A percentile compares a stretch with the other conserved stretches of the same genome.
Evolutionary conservation across 257 asterid genomes (phyloP).

Genomic region (Gardenia jasminoides): DNA sequence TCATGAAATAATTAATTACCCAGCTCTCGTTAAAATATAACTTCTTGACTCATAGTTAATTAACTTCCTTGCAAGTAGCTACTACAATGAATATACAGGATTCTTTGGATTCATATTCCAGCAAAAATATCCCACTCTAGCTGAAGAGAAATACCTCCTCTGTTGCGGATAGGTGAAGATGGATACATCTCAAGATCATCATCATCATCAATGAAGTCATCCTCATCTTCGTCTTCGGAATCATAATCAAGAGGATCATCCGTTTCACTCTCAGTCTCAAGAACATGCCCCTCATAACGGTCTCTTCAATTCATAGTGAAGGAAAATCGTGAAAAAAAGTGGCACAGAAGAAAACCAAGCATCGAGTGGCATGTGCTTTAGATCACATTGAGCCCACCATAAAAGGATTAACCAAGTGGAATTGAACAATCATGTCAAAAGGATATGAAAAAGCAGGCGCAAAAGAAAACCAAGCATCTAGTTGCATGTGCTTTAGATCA

Average conservation of each 20-base stretch:
- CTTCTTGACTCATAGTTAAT: neutral
- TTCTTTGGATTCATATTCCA: neutral
- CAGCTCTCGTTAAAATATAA: too few species aligned
- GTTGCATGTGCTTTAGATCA: neutral
- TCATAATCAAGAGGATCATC: conserved; percentile 43
- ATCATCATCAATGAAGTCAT: conserved; percentile 50
- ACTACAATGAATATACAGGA: neutral
- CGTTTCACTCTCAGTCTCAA: conserved; percentile 44
- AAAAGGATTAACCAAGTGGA: neutral
- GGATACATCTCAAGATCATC: conserved; percentile 52
- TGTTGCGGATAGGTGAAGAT: conserved; percentile 50
- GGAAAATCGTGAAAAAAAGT: conserved; percentile 27
- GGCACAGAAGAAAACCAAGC: neutral
- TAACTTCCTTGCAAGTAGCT: neutral
- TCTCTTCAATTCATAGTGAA: conserved; percentile 53
- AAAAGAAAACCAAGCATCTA: neutral
- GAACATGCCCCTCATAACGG: conserved; percentile 33
- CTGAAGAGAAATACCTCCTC: conserved; percentile 61
- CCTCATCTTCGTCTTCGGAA: conserved; percentile 58
- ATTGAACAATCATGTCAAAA: too few species aligned
- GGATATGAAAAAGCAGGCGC: neutral
- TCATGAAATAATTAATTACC: neutral
- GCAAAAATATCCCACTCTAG: neutral
- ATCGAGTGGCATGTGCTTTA: neutral
- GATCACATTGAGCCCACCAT: neutral